Base-by-base conservation (phyloP, 1,139 yeast genomes). In the Pichia terricola region DNA sequence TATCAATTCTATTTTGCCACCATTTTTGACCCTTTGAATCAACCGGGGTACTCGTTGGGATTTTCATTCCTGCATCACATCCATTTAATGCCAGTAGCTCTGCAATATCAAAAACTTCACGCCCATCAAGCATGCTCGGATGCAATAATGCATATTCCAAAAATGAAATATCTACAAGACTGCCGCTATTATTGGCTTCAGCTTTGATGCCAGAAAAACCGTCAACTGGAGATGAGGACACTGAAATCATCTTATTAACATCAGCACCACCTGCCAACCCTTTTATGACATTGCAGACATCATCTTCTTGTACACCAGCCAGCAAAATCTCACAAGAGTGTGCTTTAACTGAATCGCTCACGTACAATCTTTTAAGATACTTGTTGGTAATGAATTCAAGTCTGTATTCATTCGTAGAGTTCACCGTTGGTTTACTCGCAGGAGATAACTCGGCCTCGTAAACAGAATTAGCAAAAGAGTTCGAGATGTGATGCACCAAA, bases 61-160 rank as follows among this genome's bases (percentile, higher is more conserved):
- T 36, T 28, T 42, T 40, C 2, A 39, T 33, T 4, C 71, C 72
- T 26, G 68, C 59, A 42, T 53, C 65, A 53, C 69, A 71, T 11
- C 94, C 94, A 59, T 85, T 84, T 49, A 83, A 69, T 3, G 81
- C 55, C 11, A 89, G 65, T 35, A 86, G 66, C 57, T 88, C 96
- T 0, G 95, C 78, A 26, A 84, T 65, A n/a, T 82, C 80, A 62
- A 81, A 88, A 45, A 72, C 44, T 22, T 46, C 46, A 6, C 36
- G 40, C 2, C 46, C 48, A 16, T 58, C 52, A 7, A 53, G 52
- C 2, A 54, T 47, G 1, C 48, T 55, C 45, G 59, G 68, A 49
- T 80, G 79, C 16, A 76, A 61, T 37, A 81, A 60, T 0, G 87
- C 74, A 53, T 79, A 79, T 53, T 79, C 85, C 51, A 80, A 71